These are phyloP conservation scores for Blastocystis sp. DNA, from an alignment of 352 stramenopile species.

Conservation along the genomic window DNA sequence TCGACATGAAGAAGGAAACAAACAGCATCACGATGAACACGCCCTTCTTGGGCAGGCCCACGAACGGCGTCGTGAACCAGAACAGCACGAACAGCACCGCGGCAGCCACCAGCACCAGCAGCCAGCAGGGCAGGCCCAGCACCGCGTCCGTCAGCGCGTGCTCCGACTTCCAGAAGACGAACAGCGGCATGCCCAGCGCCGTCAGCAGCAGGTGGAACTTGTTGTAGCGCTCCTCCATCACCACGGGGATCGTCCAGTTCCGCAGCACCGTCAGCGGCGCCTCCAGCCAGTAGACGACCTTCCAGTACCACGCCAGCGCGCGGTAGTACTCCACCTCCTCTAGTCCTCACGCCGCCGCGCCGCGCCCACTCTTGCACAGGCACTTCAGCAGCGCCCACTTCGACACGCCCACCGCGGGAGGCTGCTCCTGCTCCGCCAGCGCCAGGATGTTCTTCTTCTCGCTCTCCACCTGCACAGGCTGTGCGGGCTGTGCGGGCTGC, in stretches of 20 bases:
- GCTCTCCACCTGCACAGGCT: not conserved
- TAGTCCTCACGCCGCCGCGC: not conserved
- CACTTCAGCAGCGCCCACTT: conserved; percentile 38
- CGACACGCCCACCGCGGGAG: not conserved
- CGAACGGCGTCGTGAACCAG: conserved; percentile 71
- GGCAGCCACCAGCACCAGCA: not conserved
- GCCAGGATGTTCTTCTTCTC: conserved; percentile 16
- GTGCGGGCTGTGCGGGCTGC: not conserved
- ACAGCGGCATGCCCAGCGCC: conserved; percentile 47
- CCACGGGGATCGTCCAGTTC: conserved; percentile 79
- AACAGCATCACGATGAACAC: conserved; percentile 58
- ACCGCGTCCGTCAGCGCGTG: conserved; percentile 29
- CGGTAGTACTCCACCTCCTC: conserved; percentile 46
- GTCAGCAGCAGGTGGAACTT: conserved; percentile 56
- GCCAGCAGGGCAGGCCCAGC: conserved; percentile 21
- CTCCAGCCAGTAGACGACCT: conserved; percentile 73
- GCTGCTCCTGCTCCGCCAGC: not conserved
- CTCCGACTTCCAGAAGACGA: conserved; percentile 57
- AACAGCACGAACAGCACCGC: conserved; percentile 54
- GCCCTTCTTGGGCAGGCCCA: not conserved
- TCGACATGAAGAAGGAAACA: conserved; percentile 74
- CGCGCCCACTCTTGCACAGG: not conserved
- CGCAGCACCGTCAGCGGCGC: conserved; percentile 76
- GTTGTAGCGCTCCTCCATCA: conserved; percentile 79
- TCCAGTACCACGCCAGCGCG: conserved; percentile 17